Evolutionary conservation across 495 filamentous ascomycete genomes (phyloP).

Genomic region (Sabuloglossum arenarium): DNA sequence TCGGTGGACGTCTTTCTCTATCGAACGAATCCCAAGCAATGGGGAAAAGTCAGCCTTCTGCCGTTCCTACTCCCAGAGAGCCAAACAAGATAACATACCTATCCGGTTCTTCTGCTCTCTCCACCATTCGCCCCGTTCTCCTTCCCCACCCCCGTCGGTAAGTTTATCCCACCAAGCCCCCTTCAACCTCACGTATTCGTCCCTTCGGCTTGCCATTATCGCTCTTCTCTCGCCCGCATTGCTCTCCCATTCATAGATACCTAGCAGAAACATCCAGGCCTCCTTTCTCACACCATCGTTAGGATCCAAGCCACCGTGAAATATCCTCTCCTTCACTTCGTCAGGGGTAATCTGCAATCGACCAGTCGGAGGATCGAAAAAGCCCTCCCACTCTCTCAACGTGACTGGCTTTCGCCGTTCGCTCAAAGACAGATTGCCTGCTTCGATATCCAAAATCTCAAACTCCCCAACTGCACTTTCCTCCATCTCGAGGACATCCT

Average conservation of each 20-base stretch:
- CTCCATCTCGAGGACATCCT: slow-evolving; percentile 83
- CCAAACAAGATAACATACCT: slow-evolving; percentile 34
- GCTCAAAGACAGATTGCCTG: slow-evolving; percentile 42
- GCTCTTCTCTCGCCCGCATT: slow-evolving; percentile 60
- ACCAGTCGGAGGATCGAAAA: slow-evolving; percentile 57
- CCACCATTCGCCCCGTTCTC: slow-evolving; percentile 79
- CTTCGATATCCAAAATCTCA: slow-evolving; percentile 73
- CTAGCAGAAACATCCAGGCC: slow-evolving; percentile 87
- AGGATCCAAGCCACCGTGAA: slow-evolving; percentile 79
- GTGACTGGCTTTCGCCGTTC: slow-evolving; percentile 60
- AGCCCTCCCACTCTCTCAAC: slow-evolving; percentile 68
- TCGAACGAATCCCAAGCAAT: slow-evolving; percentile 23
- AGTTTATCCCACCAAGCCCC: slow-evolving; percentile 92
- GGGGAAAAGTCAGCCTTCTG: slow-evolving; percentile 21
- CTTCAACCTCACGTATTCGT: slow-evolving; percentile 87
- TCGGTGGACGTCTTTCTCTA: slow-evolving; percentile 96
- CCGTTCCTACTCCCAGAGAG: neutral
- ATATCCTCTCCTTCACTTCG: slow-evolving; percentile 88
- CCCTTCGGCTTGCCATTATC: slow-evolving; percentile 62
- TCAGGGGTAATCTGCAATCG: slow-evolving; percentile 56
- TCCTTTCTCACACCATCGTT: slow-evolving; percentile 87
- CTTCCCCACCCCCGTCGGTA: slow-evolving; percentile 53
- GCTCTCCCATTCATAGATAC: slow-evolving; percentile 81
- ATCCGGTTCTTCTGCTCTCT: slow-evolving; percentile 84
- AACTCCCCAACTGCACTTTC: slow-evolving; percentile 89